Base-by-base conservation (phyloP, 2,329 filamentous ascomycete genomes). In the Neonectria faginata region DNA sequence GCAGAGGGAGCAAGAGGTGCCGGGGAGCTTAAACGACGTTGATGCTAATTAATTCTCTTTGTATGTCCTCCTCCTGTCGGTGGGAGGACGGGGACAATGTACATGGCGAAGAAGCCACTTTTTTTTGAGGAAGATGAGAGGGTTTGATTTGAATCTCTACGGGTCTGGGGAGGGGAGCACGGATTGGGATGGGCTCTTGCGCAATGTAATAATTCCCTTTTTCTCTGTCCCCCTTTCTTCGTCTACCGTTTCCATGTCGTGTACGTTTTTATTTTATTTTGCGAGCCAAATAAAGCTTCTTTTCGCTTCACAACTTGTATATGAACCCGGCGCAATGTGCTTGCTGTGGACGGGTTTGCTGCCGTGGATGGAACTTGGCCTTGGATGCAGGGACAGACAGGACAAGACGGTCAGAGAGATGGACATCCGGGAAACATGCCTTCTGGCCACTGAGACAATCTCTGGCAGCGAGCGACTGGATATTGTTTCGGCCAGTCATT, bases 201-300 rank as follows among this genome's bases (percentile, higher is more conserved):
- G 78, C 78, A 71, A 68, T 84, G 81, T 84, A 84, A 82, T 84
- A 83, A 79, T 79, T 78, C 78, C 80, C 74, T 76, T 77, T 77
- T 77, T 77, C 77, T 59, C 54, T 77, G 76, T 74, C 77, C 73
- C 66, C 66, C 51, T 67, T 69, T 68, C 70, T 69, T 67, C 64
- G 65, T 67, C 68, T 68, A 62, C 60, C 60, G 36, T 60, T 68
- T 73, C 65, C 48, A 67, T 71, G 70, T 68, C 63, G 67, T 74
- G 69, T 71, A 74, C 64, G 70, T 66, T 72, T 33, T 27, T 25
- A 25, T 27, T 51, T 33, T 31, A 31, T 50, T 65, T 58, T 60
- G 62, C 47, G 55, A 67, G 65, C 59, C 64, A 45, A 73, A 73
- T 72, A 69, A 58, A 73, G 45, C 67, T 70, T 65, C 60, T 61